Base-by-base conservation (phyloP, 2,329 filamentous ascomycete genomes). In the Talaromyces sp. region DNA sequence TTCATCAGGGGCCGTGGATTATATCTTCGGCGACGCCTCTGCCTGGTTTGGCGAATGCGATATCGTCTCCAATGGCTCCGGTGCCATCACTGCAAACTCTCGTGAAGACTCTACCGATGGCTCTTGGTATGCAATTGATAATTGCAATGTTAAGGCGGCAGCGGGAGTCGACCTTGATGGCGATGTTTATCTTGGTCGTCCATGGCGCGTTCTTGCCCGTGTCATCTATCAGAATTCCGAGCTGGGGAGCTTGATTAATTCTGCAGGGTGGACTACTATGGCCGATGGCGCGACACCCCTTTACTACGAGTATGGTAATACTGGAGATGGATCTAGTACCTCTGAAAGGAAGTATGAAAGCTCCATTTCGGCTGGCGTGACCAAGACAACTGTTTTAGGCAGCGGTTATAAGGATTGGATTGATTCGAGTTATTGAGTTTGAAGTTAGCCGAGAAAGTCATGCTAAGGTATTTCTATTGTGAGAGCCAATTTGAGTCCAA, bases 1-100 rank as follows among this genome's bases (percentile, higher is more conserved):
- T 3, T 16, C 6, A 4, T 27, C 17, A 68, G 69, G 70, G 8
- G 66, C 69, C 1, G 62, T 65, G 3, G 70, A 73, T 55, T 73
- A 69, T 47, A 72, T 73, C 24, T 73, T 72, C 45, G 70, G 70
- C 20, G 65, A 64, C 33, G 69, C 59, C 1, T 66, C 65, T 0
- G 64, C 61, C 9, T 68, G 64, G 64, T 64, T 65, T 33, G 64
- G 60, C 8, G 61, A 67, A 51, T 72, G 70, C 42, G 65, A 67
- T 32, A 66, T 73, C 7, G 58, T 66, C 14, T 69, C 69, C 40
- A 68, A 63, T n/a, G 69, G 68, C 0, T 46, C 53, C 1, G 69
- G 70, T 4, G 56, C 54, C 19, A 70, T 73, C 17, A 71, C 70
- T 4, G 70, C 70, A 14, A 70, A 48, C 29, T 67, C 63, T 0